Base-by-base conservation (phyloP, 805 yeast genomes). In the Candida alai region DNA sequence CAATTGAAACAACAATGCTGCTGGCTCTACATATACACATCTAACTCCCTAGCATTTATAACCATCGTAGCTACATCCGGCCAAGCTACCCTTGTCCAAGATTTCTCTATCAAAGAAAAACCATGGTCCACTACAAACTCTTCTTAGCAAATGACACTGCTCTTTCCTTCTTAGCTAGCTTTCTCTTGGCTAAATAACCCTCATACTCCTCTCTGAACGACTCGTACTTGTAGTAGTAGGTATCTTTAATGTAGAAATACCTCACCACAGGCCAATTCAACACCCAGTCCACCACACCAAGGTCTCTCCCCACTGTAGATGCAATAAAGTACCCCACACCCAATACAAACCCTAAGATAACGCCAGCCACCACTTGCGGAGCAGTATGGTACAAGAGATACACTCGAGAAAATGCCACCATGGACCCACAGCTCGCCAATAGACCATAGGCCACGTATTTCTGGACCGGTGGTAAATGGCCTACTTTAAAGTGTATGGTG, bases 321-420 rank as follows among this genome's bases (percentile, higher is more conserved):
- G 69, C 52, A 4, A 70, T 40, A 48, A 75, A 84, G 62, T 81
- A 87, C 0, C 55, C 40, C 5, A 74, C 44, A 0, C 93, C 95
- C 6, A 78, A 48, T 0, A 72, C 47, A 0, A 63, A 45, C 0
- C 98, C 97, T 5, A 83, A 54, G 6, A 69, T 41, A 3, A 73
- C 58, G 0, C 98, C 98, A 5, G 82, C 83, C 8, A 70, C 28
- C 1, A 89, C 93, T 57, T 93, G 98, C 15, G 63, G 63, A 12
- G 61, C 34, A 14, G 84, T 72, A 58, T 90, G 98, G 52, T 93
- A 90, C 39, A 73, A 68, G 35, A 93, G 63, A 51, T 86, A 82
- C 19, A 84, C 80, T 36, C 97, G 65, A 2, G 96, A 84, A 41
- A 63, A 71, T 3, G 78, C 74, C 38, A 88, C 83, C 20, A 73